These are phyloP conservation scores for Fereydounia khargensis DNA, from an alignment of 1,284 basidiomycete species.

Conservation along the genomic window DNA sequence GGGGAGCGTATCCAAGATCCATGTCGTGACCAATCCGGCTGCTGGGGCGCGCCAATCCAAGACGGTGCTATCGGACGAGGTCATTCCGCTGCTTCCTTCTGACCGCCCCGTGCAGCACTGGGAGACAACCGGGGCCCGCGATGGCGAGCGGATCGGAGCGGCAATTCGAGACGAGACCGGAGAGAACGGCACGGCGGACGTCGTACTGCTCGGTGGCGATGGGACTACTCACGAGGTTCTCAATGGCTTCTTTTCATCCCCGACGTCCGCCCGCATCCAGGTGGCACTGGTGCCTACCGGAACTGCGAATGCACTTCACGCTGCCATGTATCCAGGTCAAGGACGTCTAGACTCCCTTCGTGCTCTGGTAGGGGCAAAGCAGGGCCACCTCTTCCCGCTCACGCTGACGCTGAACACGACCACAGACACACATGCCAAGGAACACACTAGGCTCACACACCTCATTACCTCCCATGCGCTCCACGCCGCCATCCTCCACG, in stretches of 20 bases:
- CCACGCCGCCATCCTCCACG: constrained; percentile 79
- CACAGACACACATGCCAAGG: neutral
- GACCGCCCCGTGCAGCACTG: neutral
- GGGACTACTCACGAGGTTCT: constrained; percentile 56
- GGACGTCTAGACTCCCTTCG: no score
- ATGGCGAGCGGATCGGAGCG: constrained; percentile 16
- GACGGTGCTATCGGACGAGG: neutral
- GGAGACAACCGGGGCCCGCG: constrained; percentile 7
- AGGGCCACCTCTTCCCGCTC: no score
- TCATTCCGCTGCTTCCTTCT: constrained; percentile 4
- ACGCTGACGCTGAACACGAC: no score
- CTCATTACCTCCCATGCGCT: constrained; percentile 65
- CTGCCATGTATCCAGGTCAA: no score
- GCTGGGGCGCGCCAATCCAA: neutral
- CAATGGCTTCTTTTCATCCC: constrained; percentile 33
- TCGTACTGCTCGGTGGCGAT: constrained; percentile 54
- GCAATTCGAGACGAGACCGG: constrained; percentile 3
- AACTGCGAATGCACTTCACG: constrained; percentile 91
- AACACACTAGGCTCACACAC: constrained; percentile 46
- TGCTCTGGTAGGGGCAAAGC: no score
- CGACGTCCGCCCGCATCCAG: constrained; percentile 6
- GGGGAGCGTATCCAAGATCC: neutral
- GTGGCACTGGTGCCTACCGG: constrained; percentile 68
- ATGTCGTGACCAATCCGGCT: constrained; percentile 4
- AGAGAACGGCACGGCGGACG: constrained; percentile 1